A percentile compares a stretch with the other conserved stretches of the same genome.
Conservation (phyloP, 345 rosid genomes). For the Arabidopsis thaliana region DNA sequence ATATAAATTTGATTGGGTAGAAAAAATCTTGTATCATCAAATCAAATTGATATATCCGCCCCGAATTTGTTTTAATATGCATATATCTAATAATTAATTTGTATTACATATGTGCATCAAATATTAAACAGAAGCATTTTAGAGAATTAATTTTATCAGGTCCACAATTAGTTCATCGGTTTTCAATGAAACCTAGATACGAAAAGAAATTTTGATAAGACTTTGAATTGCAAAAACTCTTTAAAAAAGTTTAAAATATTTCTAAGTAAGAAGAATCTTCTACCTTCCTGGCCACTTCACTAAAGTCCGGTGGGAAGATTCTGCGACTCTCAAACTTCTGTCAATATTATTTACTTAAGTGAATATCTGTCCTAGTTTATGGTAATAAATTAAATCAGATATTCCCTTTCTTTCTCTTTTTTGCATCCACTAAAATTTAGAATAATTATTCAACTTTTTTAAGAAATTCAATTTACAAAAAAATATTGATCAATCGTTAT, state of each 20-base stretch:
- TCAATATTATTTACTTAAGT: constrained; percentile 29
- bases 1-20: background rate
- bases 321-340: constrained; percentile 36
- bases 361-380: constrained; percentile 40
- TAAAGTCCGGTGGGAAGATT: constrained; percentile 43
- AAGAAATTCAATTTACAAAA: constrained; percentile 10
- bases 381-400: constrained; percentile 23
- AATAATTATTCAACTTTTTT: constrained; percentile 31
- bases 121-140: background rate
- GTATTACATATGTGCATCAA: background rate
- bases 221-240: background rate
- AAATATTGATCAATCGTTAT: constrained; percentile 21
- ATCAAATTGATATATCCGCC: background rate
- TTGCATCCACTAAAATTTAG: constrained; percentile 44
- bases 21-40: background rate
- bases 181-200: constrained; percentile 10
- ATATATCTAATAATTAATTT: background rate
- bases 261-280: constrained; percentile 43
- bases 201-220: background rate
- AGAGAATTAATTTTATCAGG: background rate
- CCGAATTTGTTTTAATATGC: background rate
- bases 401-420: constrained; percentile 40
- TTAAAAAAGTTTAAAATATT: constrained; percentile 17
- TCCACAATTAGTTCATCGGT: background rate
- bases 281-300: constrained; percentile 45